Evolutionary conservation across 768 basidiomycete species (phyloP), one percentile per base, ranked within the genome.

Genomic region (Boletus patriciae): DNA sequence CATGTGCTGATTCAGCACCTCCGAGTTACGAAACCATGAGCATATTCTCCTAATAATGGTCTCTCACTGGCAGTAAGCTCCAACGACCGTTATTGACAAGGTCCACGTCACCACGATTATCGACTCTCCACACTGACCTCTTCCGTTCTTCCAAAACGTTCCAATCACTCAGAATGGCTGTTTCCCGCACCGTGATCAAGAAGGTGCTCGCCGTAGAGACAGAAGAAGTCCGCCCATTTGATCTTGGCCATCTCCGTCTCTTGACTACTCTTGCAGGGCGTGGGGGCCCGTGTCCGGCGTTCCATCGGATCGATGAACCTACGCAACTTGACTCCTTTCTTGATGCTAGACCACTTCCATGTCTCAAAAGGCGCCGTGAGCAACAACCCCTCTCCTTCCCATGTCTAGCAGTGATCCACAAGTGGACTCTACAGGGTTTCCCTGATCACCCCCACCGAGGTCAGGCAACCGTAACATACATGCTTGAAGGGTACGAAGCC

Each of bases 401-500:
- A 13, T 34, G 27, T 25, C 41, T 3, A 36, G 3, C 25, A 18
- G 13, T 33, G 9, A 51, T 29, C 47, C 45, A 29, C 43, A 19
- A 10, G 18, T 18, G 29, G 10, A 15, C 25, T 47, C 38, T n/a
- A 19, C 55, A 88, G 87, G 90, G 91, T 4, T 94, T 96, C 66
- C 91, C 92, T 13, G 95, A 97, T 68, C 94, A 96, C 69, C 93
- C 94, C 3, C 94, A 95, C 70, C 81, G 93, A 18, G 94, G 93
- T 4, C 93, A 94, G 70, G 86, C 87, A 4, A 92, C 88, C 2
- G 87, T 91, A 4, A 94, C 94, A 0, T 96, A 96, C 71, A 88
- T 97, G 85, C 77, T 94, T 0, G 79, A 91, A 75, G 94, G 92
- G 83, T 86, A 66, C 33, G 74, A 19, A 21, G 9, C 31, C 29